Conservation (phyloP, 805 yeast species). For the Yarrowia deformans region DNA sequence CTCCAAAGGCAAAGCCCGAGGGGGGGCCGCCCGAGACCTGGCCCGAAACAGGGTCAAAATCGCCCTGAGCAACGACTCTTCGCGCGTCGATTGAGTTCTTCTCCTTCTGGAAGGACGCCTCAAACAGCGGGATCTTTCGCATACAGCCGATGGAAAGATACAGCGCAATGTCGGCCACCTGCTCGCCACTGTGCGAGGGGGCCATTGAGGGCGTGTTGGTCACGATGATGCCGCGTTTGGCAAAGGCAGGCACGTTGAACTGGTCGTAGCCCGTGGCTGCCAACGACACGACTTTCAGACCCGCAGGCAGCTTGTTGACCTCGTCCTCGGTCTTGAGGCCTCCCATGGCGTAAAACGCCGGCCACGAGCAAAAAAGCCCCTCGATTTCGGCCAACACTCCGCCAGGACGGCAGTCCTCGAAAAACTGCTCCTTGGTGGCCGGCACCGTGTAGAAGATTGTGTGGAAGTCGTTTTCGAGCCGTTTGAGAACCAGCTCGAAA, state of each 20-base stretch:
- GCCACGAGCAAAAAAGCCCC: constrained; percentile 65
- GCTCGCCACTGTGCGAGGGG: constrained; percentile 57
- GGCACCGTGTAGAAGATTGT: constrained; percentile 41
- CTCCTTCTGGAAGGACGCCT: constrained; percentile 53
- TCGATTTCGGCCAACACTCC: constrained; percentile 54
- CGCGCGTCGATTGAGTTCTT: constrained; percentile 59
- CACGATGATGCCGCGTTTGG: constrained; percentile 57
- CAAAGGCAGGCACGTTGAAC: constrained; percentile 57
- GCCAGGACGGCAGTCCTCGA: constrained; percentile 51
- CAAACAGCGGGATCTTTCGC: constrained; percentile 62
- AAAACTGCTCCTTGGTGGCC: constrained; percentile 51
- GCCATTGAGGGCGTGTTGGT: constrained; percentile 59
- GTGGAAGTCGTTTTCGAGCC: constrained; percentile 36
- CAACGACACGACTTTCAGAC: constrained; percentile 58
- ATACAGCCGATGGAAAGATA: constrained; percentile 65
- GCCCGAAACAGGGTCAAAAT: constrained; percentile 39
- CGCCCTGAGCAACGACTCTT: constrained; percentile 43
- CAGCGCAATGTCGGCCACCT: constrained; percentile 77
- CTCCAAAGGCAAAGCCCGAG: constrained; percentile 54
- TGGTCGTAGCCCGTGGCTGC: constrained; percentile 70
- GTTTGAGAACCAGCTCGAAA: not conserved
- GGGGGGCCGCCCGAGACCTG: constrained; percentile 15
- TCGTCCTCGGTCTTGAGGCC: constrained; percentile 46
- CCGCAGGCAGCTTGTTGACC: constrained; percentile 57
- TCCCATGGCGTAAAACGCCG: constrained; percentile 53